These are phyloP conservation scores for Ustilago curta DNA, from an alignment of 1,284 basidiomycete species.

Conservation along the genomic window DNA sequence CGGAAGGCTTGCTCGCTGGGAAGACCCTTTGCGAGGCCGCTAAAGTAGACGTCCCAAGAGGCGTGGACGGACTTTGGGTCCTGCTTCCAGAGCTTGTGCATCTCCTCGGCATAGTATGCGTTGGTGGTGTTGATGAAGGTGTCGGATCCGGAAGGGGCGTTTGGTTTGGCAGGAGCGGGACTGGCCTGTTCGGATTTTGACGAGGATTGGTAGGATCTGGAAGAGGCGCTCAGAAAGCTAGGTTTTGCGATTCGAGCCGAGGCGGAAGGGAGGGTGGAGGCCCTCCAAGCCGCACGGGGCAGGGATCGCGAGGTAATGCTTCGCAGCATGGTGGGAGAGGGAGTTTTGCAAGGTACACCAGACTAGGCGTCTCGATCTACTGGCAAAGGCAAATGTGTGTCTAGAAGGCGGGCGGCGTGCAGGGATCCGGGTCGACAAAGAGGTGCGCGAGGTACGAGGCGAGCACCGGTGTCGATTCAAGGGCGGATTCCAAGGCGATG, in stretches of 20 bases:
- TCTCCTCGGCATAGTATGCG: conserved; percentile 92
- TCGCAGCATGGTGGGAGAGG: conserved; percentile 42
- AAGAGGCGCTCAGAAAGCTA: conserved; percentile 10
- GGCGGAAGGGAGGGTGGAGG: conserved; percentile 41
- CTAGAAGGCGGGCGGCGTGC: not conserved
- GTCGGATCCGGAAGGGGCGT: conserved; percentile 60
- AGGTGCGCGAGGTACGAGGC: conserved; percentile 4
- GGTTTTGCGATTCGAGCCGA: conserved; percentile 47
- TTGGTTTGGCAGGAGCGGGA: conserved; percentile 50
- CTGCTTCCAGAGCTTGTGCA: conserved; percentile 70
- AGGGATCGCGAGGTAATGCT: conserved; percentile 47
- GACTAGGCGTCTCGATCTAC: conserved; percentile 12
- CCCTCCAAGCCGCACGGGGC: conserved; percentile 43
- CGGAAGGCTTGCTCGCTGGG: conserved; percentile 85
- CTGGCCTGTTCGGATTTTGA: conserved; percentile 42
- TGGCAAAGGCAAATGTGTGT: not conserved
- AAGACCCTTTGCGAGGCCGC: conserved; percentile 89
- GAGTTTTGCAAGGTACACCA: conserved; percentile 8
- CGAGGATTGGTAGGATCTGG: conserved; percentile 52
- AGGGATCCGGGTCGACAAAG: conserved; percentile 15
- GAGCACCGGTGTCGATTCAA: conserved; percentile 6
- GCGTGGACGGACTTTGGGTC: conserved; percentile 90
- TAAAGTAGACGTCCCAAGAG: conserved; percentile 96
- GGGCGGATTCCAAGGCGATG: not conserved
- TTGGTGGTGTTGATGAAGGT: conserved; percentile 77